Evolutionary conservation across 2,329 filamentous ascomycete genomes (phyloP), one percentile per base, ranked within the genome.

Genomic region (Ramichloridium luteum): DNA sequence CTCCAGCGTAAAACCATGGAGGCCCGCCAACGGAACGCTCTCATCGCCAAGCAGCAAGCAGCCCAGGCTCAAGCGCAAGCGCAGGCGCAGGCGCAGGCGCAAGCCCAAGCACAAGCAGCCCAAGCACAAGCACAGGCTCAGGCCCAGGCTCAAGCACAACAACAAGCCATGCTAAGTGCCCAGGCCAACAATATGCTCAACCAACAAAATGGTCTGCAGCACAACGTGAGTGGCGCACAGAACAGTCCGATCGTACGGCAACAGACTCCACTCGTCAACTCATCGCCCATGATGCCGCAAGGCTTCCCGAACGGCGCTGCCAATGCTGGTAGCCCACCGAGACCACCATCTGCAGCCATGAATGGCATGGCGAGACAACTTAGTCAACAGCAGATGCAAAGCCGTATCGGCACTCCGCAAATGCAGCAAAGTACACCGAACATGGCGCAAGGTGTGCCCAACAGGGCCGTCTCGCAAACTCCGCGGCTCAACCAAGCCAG

Each of bases 271-370:
- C 57, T 60, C 6, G 59, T 64, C 20, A 50, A 51, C 30, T 56
- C 60, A n/a, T 60, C 59, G 6, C 64, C 63, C 1, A 58, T 59
- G 38, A 50, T 60, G 32, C 39, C 37, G 12, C 47, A 53, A 41
- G 58, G 62, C 14, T 62, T 64, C 23, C 57, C 61, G 3, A 65
- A 65, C 62, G 53, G 77, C 39, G 65, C 72, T 29, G 80, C 77
- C 2, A 77, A 68, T 44, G 72, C 65, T 31, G 58, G 56, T 13
- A 82, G 77, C 46, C 78, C 78, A 15, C 63, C 74, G 12, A 65
- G 77, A 27, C 75, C 78, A 11, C 61, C 75, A 1, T 81, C 77
- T 11, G 74, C 75, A 4, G 72, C 74, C 3, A 74, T 55, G 42
- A 49, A 55, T 30, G 40, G 38, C 4, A 59, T 59, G 56, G 50